Base-by-base conservation (phyloP, 495 filamentous ascomycete species). In the Aspergillus olivimuriae region DNA sequence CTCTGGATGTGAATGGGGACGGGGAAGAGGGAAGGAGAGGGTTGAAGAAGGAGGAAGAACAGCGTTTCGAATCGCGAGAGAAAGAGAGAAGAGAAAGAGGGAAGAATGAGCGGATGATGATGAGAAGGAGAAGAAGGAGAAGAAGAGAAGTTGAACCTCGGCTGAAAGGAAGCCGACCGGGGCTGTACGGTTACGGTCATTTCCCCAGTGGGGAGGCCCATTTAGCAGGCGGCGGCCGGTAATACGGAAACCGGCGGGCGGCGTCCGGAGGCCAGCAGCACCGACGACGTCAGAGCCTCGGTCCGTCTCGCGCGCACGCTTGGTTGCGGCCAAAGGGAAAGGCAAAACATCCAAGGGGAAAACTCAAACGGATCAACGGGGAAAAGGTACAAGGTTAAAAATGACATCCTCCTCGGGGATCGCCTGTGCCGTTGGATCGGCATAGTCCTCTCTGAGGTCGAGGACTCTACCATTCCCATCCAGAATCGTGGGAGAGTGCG, bases 1-100 rank as follows among this genome's bases (percentile, higher is more conserved):
- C 66, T 69, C 53, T 55, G 30, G 38, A 41, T 61, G 45, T 52
- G 22, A 34, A 34, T 20, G 10, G 23, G 48, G 15, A 33, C 35
- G 41, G 20, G 32, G 47, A 21, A 23, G 19, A 44, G 23, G 31
- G 34, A 38, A 45, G 42, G 43, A 34, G 18, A 17, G 33, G 47
- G 34, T 19, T 17, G 18, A 34, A 46, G 47, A 30, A 34, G 28
- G 44, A 34, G 34, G 31, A 32, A 28, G 39, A 45, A 24, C 38
- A 51, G 34, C 39, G 30, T 31, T 49, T 41, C 46, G 39, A 43
- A 18, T 30, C 24, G 46, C 28, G 39, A 40, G 31, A 53, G 34
- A 20, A 39, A 37, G 30, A 26, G 41, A 32, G 22, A 19, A 49
- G 34, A 52, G 47, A 55, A 52, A 50, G 37, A 41, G 46, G 42